Evolutionary conservation across 2,329 filamentous ascomycete genomes (phyloP), one percentile per base, ranked within the genome.

Genomic region (Aspergillus japonicus): DNA sequence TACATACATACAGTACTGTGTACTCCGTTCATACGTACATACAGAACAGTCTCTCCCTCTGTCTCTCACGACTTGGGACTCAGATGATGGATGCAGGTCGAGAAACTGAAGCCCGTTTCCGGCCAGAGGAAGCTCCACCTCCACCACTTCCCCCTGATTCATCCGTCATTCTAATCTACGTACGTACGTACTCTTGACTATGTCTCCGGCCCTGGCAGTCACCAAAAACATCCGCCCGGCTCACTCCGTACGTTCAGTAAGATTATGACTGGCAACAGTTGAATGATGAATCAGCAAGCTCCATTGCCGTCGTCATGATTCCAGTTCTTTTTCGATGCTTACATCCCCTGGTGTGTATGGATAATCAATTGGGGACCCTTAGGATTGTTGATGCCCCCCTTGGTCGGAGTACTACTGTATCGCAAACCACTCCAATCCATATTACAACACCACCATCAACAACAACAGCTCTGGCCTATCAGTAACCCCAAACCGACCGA

Each of bases 101-200:
- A 61, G 53, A 51, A 57, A 44, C 39, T 19, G 53, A 58, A 54
- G 56, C 60, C 33, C 62, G 62, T 54, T 62, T 66, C 57, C 62
- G 64, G 62, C 10, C 50, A 33, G 19, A 24, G 19, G 39, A 44
- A 59, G 12, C 60, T 53, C 59, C 54, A 59, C 64, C 55, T 49
- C 58, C 52, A 59, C 64, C 57, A 29, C 26, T 61, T 61, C 59
- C 59, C 64, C 64, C 64, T 65, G 61, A 64, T 47, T 60, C 56
- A 62, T 58, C 52, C 53, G 47, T 35, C 33, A 35, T 35, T 35
- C 33, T 35, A 12, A 29, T 35, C 33, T 16, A 12, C 14, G 12
- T 35, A 35, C 14, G 12, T 35, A 35, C 33, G 24, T 52, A 21
- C 33, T 51, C 26, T 29, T n/a, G 4, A 16, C 39, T 7, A 19